Evolutionary conservation across 2,329 filamentous ascomycete genomes (phyloP).

Genomic region (Cladosporium sp.): DNA sequence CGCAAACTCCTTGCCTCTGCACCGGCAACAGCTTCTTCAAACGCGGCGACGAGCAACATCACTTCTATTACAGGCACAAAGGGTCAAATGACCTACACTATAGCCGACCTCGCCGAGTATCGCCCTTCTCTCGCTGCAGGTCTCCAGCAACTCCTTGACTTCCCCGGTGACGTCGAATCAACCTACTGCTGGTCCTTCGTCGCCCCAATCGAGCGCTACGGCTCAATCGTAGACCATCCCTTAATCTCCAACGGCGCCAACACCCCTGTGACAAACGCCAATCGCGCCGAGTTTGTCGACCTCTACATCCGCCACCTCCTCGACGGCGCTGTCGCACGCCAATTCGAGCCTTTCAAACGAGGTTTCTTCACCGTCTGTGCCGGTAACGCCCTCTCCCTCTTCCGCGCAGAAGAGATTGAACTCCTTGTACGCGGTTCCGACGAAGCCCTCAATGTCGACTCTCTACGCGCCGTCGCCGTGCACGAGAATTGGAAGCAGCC

Average conservation of each 20-base stretch:
- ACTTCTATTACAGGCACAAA: constrained; percentile 31
- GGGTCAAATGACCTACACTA: constrained; percentile 61
- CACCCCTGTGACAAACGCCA: constrained; percentile 74
- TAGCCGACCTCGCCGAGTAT: constrained; percentile 80
- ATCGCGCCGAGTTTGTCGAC: constrained; percentile 81
- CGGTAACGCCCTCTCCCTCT: constrained; percentile 80
- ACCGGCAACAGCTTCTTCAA: constrained; percentile 55
- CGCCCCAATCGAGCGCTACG: constrained; percentile 72
- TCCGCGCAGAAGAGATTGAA: constrained; percentile 88
- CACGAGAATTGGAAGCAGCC: constrained; percentile 73
- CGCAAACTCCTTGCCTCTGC: constrained; percentile 77
- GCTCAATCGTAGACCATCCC: constrained; percentile 60
- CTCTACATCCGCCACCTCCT: constrained; percentile 77
- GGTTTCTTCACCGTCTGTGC: constrained; percentile 91
- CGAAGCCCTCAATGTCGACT: constrained; percentile 72
- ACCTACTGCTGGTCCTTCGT: constrained; percentile 82
- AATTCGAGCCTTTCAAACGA: constrained; percentile 90
- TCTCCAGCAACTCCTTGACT: constrained; percentile 72
- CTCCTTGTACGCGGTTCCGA: constrained; percentile 80
- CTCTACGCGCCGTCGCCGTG: constrained; percentile 69
- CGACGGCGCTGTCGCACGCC: constrained; percentile 70
- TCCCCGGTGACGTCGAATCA: constrained; percentile 74
- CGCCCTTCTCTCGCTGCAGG: constrained; percentile 71
- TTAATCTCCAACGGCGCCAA: constrained; percentile 71
- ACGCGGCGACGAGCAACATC: constrained; percentile 51